Evolutionary conservation across 345 rosid species (phyloP), one percentile per base, ranked within the genome.

Genomic region (Stellera chamaejasme): DNA sequence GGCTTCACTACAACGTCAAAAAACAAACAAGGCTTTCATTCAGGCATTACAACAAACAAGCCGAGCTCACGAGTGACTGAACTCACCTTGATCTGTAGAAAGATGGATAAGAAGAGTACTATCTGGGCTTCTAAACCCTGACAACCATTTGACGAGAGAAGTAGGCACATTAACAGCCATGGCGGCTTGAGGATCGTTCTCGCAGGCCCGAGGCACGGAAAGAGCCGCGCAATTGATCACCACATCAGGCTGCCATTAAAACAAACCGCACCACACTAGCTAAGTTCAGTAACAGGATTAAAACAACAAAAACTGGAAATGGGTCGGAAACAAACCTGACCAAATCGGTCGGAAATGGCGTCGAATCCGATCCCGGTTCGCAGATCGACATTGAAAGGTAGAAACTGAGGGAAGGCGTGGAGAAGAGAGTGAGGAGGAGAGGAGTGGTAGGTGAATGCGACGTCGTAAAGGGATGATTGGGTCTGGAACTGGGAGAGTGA

Each of bases 201-300:
- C 95, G 55, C 98, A 92, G 11, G 58, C 82, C 52, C 93, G 88
- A 10, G 98, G 98, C 28, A 82, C 81, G 1, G 96, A 88, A 23
- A 88, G 61, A 11, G 96, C 98, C 45, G 93, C 95, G 60, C 95
- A 92, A 67, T 92, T 92, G 65, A 88, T 83, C 15, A 88, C 87
- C 50, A 88, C 84, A 64, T 84, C 66, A 45, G 96, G 95, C 96
- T 88, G 81, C 47, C 66, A 57, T 62, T 27, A 51, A 54, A 25
- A 25, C 57, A 46, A 19, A 0, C 23, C 23, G 1, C 25, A 59
- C 1, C 25, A 36, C 4, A 69, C 55, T 15, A 19, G 2, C 51
- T 6, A 43, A 2, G 7, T 36, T 13, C 13, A 10, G 14, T 27
- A 45, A 58, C 27, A 53, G 11, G 44, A 27, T 11, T 28, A 10